These are phyloP conservation scores for Lipomyces kockii DNA, from an alignment of 805 yeast species.

Conservation along the genomic window DNA sequence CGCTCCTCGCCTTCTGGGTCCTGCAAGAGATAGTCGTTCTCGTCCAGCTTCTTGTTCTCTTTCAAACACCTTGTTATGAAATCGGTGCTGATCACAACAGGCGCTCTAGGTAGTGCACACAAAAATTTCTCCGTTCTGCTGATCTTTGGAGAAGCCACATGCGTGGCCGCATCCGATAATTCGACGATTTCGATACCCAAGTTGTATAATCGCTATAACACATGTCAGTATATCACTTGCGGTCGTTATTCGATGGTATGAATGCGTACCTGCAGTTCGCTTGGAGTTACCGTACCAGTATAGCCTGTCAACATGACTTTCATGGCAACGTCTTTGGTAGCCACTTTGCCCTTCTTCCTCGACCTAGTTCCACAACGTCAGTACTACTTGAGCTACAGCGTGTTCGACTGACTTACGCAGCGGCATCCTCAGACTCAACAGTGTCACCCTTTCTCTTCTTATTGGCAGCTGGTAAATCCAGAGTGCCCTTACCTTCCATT, in stretches of 20 bases:
- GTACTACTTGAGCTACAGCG: neutral
- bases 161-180: conserved; percentile 49
- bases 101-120: conserved; percentile 62
- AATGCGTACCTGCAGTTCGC: conserved; percentile 19
- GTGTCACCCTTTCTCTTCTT: neutral
- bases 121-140: conserved; percentile 87
- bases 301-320: conserved; percentile 36
- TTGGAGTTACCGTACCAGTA: conserved; percentile 16
- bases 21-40: conserved; percentile 38
- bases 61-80: conserved; percentile 34
- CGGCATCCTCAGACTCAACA: conserved; percentile 17
- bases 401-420: conserved; percentile 5
- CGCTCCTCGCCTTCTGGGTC: conserved; percentile 45
- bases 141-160: conserved; percentile 75
- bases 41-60: conserved; percentile 28
- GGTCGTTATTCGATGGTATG: neutral
- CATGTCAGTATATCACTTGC: conserved; percentile 2
- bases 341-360: conserved; percentile 40
- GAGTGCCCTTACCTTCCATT: conserved; percentile 43
- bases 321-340: conserved; percentile 38
- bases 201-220: conserved; percentile 44
- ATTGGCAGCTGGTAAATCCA: neutral
- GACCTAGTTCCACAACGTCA: conserved; percentile 25
- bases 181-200: conserved; percentile 61
- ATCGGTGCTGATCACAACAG: conserved; percentile 40